Evolutionary conservation across 78 protist species (phyloP), one percentile per base, ranked within the genome.

Genomic region (Bodo saltans): DNA sequence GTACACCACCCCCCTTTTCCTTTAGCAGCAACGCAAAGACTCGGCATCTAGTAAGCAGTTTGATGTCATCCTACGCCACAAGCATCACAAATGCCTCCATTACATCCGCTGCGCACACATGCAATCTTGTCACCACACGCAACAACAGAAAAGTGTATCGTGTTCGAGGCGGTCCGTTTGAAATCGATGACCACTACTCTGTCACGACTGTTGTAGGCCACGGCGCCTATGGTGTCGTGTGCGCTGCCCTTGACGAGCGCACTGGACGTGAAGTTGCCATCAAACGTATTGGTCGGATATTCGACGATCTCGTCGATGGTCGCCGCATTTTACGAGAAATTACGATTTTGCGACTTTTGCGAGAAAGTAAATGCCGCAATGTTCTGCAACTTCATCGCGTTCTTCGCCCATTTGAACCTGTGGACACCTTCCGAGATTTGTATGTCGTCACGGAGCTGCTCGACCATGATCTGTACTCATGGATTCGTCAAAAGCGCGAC

Each of bases 391-490:
- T 85, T 1, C 28, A 26, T 33, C 75, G 78, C 39, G 25, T 81
- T 42, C 12, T 81, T 29, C 1, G 25, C 27, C 74, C 74, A 67
- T 2, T 4, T 25, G 74, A 81, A 68, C 73, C 60, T 1, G 35
- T 2, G 1, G 68, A n/a, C 11, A 35, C 21, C 35, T 73, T 83
- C 37, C 32, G 75, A 35, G 87, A 83, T 35, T 3, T 85, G 40
- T 96, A 96, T 83, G 40, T 92, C 0, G 95, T 97, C 27, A 88
- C 90, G 26, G 98, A 94, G 42, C 92, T 96, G 38, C 93, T 97
- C 98, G 98, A 96, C 78, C 94, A 98, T 8, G 99, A 97, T 81
- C 85, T 97, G 42, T 91, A 92, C 70, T 85, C 90, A 74, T 90
- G 97, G 79, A 96, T 97, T 76, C 30, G 75, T 21, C 88, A 96